Base-by-base conservation (phyloP, 257 asterid genomes). In the Salvia splendens region DNA sequence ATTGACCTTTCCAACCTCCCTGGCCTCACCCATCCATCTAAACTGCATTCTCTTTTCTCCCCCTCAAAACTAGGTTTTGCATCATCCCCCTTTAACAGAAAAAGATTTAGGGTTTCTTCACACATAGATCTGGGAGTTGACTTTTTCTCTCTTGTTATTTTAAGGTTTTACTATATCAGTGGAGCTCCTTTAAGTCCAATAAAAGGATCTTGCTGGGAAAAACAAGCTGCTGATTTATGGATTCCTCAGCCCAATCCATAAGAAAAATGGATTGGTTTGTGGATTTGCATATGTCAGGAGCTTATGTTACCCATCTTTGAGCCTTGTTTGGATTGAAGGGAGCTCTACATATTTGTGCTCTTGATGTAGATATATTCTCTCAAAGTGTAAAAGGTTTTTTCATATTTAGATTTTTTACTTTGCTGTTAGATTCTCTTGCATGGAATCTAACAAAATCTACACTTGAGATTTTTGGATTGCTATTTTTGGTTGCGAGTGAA, bases 171-270 rank as follows among this genome's bases (percentile, higher is more conserved):
- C n/a, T 79, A 48, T 43, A 58, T 3, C 86, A 54, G 95, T 85
- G 82, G 97, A 91, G 96, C 97, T 91, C 93, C 96, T 86, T 86
- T 84, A 86, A 83, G 93, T 88, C 88, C 96, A 91, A 91, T 59
- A 71, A 84, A 33, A 83, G 89, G 97, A 82, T 78, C 78, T 76
- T 64, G 76, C 77, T 61, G 82, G 95, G 87, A 57, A 63, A 73
- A 84, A 81, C 20, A 75, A 83, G 97, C 92, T 86, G 95, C 89
- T 83, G 78, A 81, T 78, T 58, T 91, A 88, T 91, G 96, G 91
- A 80, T 86, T 76, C 93, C 96, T 76, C 88, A 88, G 78, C 75
- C 91, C 87, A 69, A 83, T 85, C 91, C 86, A 68, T 43, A 11
- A 16, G 9, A 5, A 36, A 35, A 32, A 14, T 69, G 87, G 95